Evolutionary conservation across 2,329 filamentous ascomycete species (phyloP).

Genomic region (Botrytis pseudocinerea): DNA sequence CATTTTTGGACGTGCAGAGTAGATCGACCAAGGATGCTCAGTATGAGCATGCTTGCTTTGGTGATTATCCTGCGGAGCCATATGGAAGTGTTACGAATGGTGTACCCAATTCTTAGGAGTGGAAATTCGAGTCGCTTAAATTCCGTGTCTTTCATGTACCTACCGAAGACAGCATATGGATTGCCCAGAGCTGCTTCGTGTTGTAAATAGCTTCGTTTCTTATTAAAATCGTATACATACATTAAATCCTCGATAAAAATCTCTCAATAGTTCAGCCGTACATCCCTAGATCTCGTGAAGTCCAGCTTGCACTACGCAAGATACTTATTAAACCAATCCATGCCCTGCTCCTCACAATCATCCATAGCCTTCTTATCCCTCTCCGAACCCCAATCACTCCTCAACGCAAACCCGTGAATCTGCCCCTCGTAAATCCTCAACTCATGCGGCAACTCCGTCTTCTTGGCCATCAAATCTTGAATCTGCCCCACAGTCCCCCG

Average conservation of each 20-base stretch:
- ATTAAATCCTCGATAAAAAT: background rate
- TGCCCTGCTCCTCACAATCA: conserved; percentile 43
- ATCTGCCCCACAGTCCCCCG: conserved; percentile 32
- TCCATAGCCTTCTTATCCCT: conserved; percentile 38
- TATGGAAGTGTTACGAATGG: conserved; percentile 55
- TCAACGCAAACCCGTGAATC: conserved; percentile 46
- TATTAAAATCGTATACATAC: background rate
- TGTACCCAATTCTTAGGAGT: conserved; percentile 29
- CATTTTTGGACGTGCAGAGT: conserved; percentile 64
- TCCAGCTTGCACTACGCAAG: background rate
- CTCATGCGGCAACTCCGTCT: conserved; percentile 39
- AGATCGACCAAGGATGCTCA: conserved; percentile 57
- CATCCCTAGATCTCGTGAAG: background rate
- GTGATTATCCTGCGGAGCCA: conserved; percentile 50
- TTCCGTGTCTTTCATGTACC: background rate
- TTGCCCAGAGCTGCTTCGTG: background rate
- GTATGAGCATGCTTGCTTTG: conserved; percentile 68
- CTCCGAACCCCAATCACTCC: conserved; percentile 40
- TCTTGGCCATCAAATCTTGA: conserved; percentile 37
- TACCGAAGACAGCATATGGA: background rate
- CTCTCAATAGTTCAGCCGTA: background rate
- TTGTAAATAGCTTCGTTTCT: background rate
- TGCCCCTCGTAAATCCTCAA: conserved; percentile 42
- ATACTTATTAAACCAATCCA: conserved; percentile 41
- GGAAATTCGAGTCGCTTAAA: background rate